A percentile compares a stretch with the other conserved stretches of the same genome.
phyloP scores from a whole-genome alignment of 2,329 filamentous ascomycete genomes.

The Alternaria novae-zelandiae region DNA sequence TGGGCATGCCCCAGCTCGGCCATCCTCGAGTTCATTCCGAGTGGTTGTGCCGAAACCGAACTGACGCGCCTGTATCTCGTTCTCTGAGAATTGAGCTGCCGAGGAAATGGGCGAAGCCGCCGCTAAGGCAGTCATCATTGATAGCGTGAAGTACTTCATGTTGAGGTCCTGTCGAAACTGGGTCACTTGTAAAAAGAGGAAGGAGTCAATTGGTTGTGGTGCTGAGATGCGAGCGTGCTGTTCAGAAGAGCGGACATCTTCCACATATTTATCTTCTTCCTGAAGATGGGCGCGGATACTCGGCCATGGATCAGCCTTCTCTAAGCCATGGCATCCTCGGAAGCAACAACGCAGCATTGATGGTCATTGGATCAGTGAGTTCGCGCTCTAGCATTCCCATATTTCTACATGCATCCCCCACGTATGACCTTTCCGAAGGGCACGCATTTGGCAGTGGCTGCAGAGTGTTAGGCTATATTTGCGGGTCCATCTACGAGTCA shows the following conservation, averaged over 20 bases:
- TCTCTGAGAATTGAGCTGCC: conserved; percentile 10
- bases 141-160: conserved; percentile 30
- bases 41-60: conserved; percentile 11
- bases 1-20: conserved; percentile 25
- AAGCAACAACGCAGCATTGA: background rate
- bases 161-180: background rate
- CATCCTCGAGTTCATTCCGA: conserved; percentile 31
- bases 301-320: background rate
- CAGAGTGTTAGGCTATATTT: background rate
- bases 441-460: background rate
- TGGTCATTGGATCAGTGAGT: background rate
- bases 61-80: conserved; percentile 21
- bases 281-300: background rate
- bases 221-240: background rate
- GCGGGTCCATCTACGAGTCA: background rate
- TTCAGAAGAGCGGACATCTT: background rate
- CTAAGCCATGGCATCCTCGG: background rate
- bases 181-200: background rate
- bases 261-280: background rate
- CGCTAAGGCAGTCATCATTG: conserved; percentile 18
- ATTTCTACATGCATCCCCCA: background rate
- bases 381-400: background rate
- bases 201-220: background rate
- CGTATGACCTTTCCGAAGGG: background rate
- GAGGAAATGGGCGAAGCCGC: conserved; percentile 19